A percentile compares a stretch with the other conserved stretches of the same genome.
Conservation (phyloP, 371 early-diverging fungal species). For the Phascolomyces articulosus region DNA sequence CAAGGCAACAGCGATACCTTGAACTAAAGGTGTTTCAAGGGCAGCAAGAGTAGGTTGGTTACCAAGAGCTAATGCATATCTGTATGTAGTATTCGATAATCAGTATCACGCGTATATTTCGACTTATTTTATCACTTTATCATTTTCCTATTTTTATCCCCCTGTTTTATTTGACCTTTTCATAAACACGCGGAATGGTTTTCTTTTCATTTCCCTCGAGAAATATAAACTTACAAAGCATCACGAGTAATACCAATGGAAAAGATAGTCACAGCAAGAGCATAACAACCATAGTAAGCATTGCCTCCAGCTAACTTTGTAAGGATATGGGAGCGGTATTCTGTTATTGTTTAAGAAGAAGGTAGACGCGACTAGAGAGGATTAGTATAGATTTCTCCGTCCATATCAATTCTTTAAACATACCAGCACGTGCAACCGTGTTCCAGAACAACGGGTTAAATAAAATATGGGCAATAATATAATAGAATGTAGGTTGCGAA, state of each 20-base stretch:
- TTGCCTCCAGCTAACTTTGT: slow-evolving; percentile 76
- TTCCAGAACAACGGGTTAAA: slow-evolving; percentile 95
- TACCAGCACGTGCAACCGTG: slow-evolving; percentile 80
- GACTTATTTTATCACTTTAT: too few species aligned
- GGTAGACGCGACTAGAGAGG: neutral
- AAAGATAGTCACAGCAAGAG: slow-evolving; percentile 82
- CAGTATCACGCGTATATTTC: too few species aligned
- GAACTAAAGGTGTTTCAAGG: slow-evolving; percentile 50
- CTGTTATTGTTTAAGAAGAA: slow-evolving; percentile 65
- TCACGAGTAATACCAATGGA: slow-evolving; percentile 83
- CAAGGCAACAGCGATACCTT: slow-evolving; percentile 53
- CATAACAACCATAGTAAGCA: slow-evolving; percentile 76
- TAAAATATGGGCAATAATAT: slow-evolving; percentile 69
- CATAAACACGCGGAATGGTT: too few species aligned
- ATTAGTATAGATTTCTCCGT: too few species aligned
- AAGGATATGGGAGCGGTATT: slow-evolving; percentile 74
- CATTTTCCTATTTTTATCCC: too few species aligned
- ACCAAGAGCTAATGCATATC: slow-evolving; percentile 70
- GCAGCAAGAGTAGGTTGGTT: slow-evolving; percentile 64
- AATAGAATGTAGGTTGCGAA: slow-evolving; percentile 67
- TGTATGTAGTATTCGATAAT: slow-evolving; percentile 15
- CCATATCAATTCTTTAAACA: too few species aligned
- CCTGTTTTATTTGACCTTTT: too few species aligned
- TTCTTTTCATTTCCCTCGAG: neutral
- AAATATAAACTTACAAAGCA: slow-evolving; percentile 60